Base-by-base conservation (phyloP, 2,329 filamentous ascomycete genomes). In the Venturia asperata region DNA sequence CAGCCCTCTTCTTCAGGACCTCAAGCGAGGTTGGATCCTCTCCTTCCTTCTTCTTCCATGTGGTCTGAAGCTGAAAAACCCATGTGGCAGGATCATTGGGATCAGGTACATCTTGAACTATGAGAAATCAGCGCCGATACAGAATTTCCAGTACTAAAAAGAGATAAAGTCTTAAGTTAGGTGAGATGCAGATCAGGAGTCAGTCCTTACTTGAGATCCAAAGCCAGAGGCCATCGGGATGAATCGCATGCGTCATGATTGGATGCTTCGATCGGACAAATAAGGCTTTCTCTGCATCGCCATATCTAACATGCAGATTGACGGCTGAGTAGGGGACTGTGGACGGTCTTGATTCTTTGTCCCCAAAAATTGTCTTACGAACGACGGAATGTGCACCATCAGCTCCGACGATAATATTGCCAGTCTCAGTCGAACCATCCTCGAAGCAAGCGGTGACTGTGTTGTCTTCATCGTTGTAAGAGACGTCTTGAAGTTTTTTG, bases 401-500 rank as follows among this genome's bases (percentile, higher is more conserved):
- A 34, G 74, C 72, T 13, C 74, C 75, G 63, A 77, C 64, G 19
- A 77, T 63, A 34, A 75, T 63, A 10, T 69, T 67, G 3, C 74
- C 74, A 9, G 64, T 70, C 45, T 69, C 67, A 13, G 67, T 37
- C 39, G 72, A 67, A 5, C 73, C 73, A 66, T 77, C 74, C 39
- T 70, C 71, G 62, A 76, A 77, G 15, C 70, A 60, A 10, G 72
- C 74, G 24, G 70, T 74, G 5, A 72, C 72, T 30, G 55, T 70
- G 11, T 55, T 45, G 49, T 13, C 55, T 37, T 73, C 71, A 34
- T 75, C 70, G 7, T 69, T 66, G 34, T 76, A 72, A 37, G 72
- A 68, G 61, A 80, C 69, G 56, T 72, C 64, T 5, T 70, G 69
- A 37, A 81, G 71, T 56, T 67, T 69, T 68, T 80, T 81, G 64